phyloP scores from a whole-genome alignment of 2,329 filamentous ascomycete genomes.

The Penicillium digitatum region DNA sequence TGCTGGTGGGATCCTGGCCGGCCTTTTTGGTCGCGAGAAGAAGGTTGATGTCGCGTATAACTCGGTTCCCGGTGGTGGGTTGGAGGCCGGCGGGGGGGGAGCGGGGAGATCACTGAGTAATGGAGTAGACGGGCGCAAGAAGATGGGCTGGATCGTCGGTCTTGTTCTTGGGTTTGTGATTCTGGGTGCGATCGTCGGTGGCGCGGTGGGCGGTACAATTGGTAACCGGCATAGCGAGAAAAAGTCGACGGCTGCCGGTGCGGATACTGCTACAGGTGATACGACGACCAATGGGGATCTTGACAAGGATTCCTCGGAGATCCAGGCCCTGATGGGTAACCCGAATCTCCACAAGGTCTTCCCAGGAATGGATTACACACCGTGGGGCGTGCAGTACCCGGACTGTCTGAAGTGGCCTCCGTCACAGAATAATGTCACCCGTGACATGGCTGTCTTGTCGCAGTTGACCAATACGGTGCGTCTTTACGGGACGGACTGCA shows the following conservation, averaged over 20 bases:
- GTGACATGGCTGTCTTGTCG: slow-evolving; percentile 82
- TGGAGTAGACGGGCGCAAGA: slow-evolving; percentile 61
- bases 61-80: slow-evolving; percentile 45
- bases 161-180: slow-evolving; percentile 63
- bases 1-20: slow-evolving; percentile 43
- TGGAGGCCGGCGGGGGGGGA: slow-evolving; percentile 53
- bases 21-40: slow-evolving; percentile 42
- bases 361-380: slow-evolving; percentile 92
- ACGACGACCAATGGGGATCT: slow-evolving; percentile 64
- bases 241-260: slow-evolving; percentile 19
- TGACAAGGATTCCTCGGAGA: slow-evolving; percentile 68
- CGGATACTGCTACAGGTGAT: slow-evolving; percentile 59
- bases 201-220: slow-evolving; percentile 68
- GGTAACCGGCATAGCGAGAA: slow-evolving; percentile 49
- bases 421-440: slow-evolving; percentile 90
- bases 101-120: slow-evolving; percentile 61
- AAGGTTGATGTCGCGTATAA: slow-evolving; percentile 52
- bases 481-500: slow-evolving; percentile 93
- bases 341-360: slow-evolving; percentile 83
- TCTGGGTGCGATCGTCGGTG: slow-evolving; percentile 67
- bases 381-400: slow-evolving; percentile 85
- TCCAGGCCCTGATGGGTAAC: slow-evolving; percentile 78
- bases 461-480: slow-evolving; percentile 85
- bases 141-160: slow-evolving; percentile 66
- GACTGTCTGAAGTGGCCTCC: slow-evolving; percentile 72